A percentile compares a stretch with the other conserved stretches of the same genome.
These are phyloP conservation scores for Apiotrichum veenhuisii DNA, from an alignment of 1,284 basidiomycete genomes.

Conservation along the genomic window DNA sequence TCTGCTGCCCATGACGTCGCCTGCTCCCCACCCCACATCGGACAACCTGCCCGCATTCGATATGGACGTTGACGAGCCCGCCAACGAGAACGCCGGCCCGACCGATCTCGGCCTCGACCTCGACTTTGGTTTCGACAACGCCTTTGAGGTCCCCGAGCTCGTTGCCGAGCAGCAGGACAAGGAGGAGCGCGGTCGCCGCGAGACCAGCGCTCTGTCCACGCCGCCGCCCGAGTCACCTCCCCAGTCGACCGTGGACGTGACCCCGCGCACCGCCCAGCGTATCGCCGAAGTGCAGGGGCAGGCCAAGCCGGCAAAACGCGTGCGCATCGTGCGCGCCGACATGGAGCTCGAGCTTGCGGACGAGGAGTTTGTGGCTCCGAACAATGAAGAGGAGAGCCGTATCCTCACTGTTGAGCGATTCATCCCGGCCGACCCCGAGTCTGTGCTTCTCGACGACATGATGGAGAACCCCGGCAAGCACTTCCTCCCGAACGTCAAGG, in stretches of 20 bases:
- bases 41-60: constrained; percentile 48
- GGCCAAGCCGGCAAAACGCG: constrained; percentile 60
- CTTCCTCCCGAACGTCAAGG: constrained; percentile 73
- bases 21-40: not conserved
- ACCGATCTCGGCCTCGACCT: constrained; percentile 24
- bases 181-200: constrained; percentile 48
- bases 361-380: constrained; percentile 59
- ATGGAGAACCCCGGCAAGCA: constrained; percentile 77
- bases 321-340: constrained; percentile 55
- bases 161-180: constrained; percentile 49
- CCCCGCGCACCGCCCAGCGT: constrained; percentile 55
- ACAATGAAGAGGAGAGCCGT: constrained; percentile 61
- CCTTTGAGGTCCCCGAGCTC: constrained; percentile 52
- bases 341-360: constrained; percentile 76
- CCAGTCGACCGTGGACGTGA: constrained; percentile 47
- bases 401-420: constrained; percentile 75
- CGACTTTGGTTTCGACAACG: constrained; percentile 29
- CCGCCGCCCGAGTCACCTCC: constrained; percentile 40
- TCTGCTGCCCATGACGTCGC: constrained; percentile 47
- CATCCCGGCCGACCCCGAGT: constrained; percentile 73
- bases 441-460: constrained; percentile 77
- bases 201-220: constrained; percentile 47
- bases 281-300: constrained; percentile 35
- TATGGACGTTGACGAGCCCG: constrained; percentile 27
- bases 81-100: constrained; percentile 5